Evolutionary conservation across 352 stramenopile species (phyloP), one percentile per base, ranked within the genome.

Genomic region (Phytophthora palmivora): DNA sequence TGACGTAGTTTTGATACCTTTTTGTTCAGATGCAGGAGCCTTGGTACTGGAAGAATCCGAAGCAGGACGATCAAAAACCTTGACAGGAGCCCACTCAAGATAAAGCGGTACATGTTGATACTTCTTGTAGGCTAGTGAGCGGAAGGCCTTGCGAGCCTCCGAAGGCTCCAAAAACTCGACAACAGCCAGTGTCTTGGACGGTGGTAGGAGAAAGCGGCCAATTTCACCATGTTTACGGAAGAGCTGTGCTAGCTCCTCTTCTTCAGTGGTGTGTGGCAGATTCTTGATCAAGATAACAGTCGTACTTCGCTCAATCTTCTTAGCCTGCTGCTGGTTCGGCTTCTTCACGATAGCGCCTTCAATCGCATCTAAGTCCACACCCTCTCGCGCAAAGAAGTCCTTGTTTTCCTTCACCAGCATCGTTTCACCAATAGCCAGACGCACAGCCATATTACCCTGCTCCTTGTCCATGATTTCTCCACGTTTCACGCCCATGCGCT

Each of bases 41-140:
- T 57, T 63, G 8, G 11, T 15, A 57, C 16, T 50, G 3, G 51
- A 67, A 56, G 62, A 38, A 34, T 42, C 46, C 9, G 21, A 68
- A 46, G 58, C 67, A 30, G 73, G 45, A 2, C 66, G 57, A 16
- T 72, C 89, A 48, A 96, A 91, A 42, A 96, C 83, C 49, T 93
- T 93, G 6, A 92, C 71, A 3, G 97, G 97, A 24, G 97, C 97
- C 96, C 97, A 99, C 74, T 99, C 98, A 11, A 99, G 74, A 68
- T 99, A 99, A 1, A 99, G 76, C 43, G 97, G 98, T 32, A 99
- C 95, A 60, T 98, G 88, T 73, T 99, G 96, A 72, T 98, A 99
- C 62, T 98, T 96, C 49, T 95, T 97, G 82, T 99, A 99, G n/a
- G 97, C 97, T 22, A 99, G 74, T 53, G 89, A 95, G 14, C 93